phyloP scores from a whole-genome alignment of 768 basidiomycete species.

The Omphalotus guepiniiformis region DNA sequence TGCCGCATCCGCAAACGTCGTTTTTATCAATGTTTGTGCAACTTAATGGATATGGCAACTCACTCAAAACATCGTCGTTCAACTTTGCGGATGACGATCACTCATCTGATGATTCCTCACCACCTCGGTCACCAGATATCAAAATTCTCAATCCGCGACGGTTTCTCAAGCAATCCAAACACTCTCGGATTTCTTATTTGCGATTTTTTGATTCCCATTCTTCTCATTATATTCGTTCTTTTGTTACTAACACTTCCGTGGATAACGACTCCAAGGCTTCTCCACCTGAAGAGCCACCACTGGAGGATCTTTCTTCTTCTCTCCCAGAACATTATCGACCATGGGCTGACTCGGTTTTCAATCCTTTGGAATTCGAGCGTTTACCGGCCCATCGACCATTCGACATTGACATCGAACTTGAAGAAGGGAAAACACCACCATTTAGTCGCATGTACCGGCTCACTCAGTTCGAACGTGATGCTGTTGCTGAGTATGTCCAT shows the following conservation, averaged over 20 bases:
- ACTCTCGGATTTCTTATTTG: neutral
- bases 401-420: neutral
- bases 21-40: neutral
- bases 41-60: neutral
- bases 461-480: constrained; percentile 24
- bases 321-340: neutral
- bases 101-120: neutral
- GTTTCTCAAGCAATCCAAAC: neutral
- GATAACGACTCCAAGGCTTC: too few species aligned
- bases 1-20: neutral
- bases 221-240: too few species aligned
- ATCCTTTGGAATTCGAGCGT: neutral
- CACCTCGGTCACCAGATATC: neutral
- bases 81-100: neutral
- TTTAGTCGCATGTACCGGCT: constrained; percentile 10
- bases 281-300: too few species aligned
- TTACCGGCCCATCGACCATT: neutral
- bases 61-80: neutral
- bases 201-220: neutral
- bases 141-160: neutral
- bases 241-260: too few species aligned
- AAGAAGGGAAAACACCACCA: neutral
- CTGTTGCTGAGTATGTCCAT: constrained; percentile 31
- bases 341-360: neutral
- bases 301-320: too few species aligned